Evolutionary conservation across 352 stramenopile genomes (phyloP).

Genomic region (Phytophthora constricta): DNA sequence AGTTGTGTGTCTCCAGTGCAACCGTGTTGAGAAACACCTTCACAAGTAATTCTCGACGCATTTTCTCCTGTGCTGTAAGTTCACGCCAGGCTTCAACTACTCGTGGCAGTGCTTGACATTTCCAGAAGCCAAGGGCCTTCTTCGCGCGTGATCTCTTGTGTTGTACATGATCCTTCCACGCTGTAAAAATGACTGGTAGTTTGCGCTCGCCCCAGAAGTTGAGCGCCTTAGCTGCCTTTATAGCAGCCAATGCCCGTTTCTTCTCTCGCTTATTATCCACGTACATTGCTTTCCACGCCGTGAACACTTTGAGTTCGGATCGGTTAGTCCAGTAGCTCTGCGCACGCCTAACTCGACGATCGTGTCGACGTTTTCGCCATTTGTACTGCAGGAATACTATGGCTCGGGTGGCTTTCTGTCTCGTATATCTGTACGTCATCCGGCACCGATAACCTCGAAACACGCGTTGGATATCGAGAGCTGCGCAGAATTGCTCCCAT

Average conservation of each 20-base stretch:
- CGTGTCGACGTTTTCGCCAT: slow-evolving; percentile 56
- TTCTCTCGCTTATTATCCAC: slow-evolving; percentile 22
- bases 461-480: slow-evolving; percentile 67
- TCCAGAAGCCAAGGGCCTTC: slow-evolving; percentile 75
- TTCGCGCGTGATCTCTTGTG: slow-evolving; percentile 51
- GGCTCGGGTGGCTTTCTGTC: slow-evolving; percentile 37
- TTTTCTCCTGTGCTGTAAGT: slow-evolving; percentile 36
- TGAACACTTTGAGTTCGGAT: slow-evolving; percentile 57
- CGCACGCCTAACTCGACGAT: slow-evolving; percentile 57
- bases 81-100: slow-evolving; percentile 61
- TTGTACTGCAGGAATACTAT: slow-evolving; percentile 66
- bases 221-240: slow-evolving; percentile 57
- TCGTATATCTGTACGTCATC: slow-evolving; percentile 47
- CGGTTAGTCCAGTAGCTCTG: slow-evolving; percentile 71
- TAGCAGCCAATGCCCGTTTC: slow-evolving; percentile 33
- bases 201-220: slow-evolving; percentile 68
- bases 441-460: slow-evolving; percentile 52
- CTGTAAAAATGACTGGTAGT: slow-evolving; percentile 49
- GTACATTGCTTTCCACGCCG: slow-evolving; percentile 49
- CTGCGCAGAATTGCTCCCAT: slow-evolving; percentile 59
- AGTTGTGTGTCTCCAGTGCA: slow-evolving; percentile 77
- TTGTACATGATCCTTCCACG: slow-evolving; percentile 52
- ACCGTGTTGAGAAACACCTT: slow-evolving; percentile 72
- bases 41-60: slow-evolving; percentile 43
- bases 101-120: slow-evolving; percentile 64